Evolutionary conservation across 2,329 filamentous ascomycete genomes (phyloP).

Genomic region (Reticulascus tulasneorum): DNA sequence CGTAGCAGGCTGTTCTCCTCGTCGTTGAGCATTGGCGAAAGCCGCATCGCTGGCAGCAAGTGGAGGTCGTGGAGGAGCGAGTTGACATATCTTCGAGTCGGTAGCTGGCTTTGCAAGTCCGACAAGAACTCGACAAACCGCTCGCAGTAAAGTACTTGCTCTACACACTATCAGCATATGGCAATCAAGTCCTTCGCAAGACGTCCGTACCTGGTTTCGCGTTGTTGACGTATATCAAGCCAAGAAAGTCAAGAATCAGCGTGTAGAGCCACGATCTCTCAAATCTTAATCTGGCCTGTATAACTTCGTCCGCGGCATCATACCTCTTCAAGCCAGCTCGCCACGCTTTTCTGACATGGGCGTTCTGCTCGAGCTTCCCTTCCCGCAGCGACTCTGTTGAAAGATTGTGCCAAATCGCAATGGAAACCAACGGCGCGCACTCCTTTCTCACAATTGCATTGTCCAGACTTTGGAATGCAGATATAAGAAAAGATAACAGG

Average conservation of each 20-base stretch:
- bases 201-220: conserved; percentile 38
- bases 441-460: conserved; percentile 87
- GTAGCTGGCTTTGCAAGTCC: conserved; percentile 88
- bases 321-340: conserved; percentile 81
- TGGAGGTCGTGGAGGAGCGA: conserved; percentile 83
- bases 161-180: conserved; percentile 31
- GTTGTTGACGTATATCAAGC: conserved; percentile 60
- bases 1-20: conserved; percentile 73
- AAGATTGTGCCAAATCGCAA: conserved; percentile 93
- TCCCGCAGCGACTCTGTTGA: conserved; percentile 74
- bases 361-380: conserved; percentile 63
- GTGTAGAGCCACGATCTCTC: conserved; percentile 93
- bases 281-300: conserved; percentile 78
- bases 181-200: conserved; percentile 5
- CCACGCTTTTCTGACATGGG: conserved; percentile 86
- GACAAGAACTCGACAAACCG: conserved; percentile 88
- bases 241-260: conserved; percentile 77
- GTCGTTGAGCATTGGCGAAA: conserved; percentile 75
- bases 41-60: conserved; percentile 67
- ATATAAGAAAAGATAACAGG: conserved; percentile 84
- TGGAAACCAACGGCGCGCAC: conserved; percentile 90
- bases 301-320: conserved; percentile 76
- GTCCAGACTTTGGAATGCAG: conserved; percentile 91
- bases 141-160: conserved; percentile 79
- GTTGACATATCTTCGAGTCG: conserved; percentile 91